Evolutionary conservation across 768 basidiomycete genomes (phyloP).

Genomic region (Hygrophorus russula): DNA sequence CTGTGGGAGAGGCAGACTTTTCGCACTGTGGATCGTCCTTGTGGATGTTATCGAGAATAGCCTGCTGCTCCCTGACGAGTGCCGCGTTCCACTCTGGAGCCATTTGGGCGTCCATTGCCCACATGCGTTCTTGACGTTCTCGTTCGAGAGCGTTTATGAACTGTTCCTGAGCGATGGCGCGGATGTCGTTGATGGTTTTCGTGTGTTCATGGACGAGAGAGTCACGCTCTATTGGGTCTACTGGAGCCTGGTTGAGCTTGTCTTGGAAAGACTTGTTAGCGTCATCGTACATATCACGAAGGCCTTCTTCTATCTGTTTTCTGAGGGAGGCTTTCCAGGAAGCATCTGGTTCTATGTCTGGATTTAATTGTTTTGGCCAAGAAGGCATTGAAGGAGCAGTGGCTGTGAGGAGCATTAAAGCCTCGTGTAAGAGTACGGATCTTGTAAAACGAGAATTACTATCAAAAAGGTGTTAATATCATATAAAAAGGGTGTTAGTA

Average conservation of each 20-base stretch:
- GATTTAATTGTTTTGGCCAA: constrained; percentile 2
- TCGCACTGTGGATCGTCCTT: constrained; percentile 20
- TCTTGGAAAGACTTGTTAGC: constrained; percentile 47
- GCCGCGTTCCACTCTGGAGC: constrained; percentile 17
- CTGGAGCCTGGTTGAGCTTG: constrained; percentile 32
- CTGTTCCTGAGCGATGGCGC: constrained; percentile 32
- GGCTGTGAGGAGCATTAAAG: too few relatives aligned
- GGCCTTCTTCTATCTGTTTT: constrained; percentile 36
- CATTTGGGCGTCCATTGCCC: constrained; percentile 29
- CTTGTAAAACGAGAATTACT: too few relatives aligned
- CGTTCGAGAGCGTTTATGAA: constrained; percentile 31
- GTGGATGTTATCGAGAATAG: constrained; percentile 39
- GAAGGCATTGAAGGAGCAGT: too few relatives aligned
- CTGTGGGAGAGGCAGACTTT: constrained; percentile 6
- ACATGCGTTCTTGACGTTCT: constrained; percentile 39
- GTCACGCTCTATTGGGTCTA: constrained; percentile 19
- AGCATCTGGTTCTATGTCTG: constrained; percentile 38
- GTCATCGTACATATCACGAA: constrained; percentile 39
- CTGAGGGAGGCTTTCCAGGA: constrained; percentile 39
- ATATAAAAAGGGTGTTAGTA: too few relatives aligned
- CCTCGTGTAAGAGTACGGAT: too few relatives aligned
- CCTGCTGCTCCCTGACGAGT: constrained; percentile 24
- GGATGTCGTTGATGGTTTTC: constrained; percentile 31
- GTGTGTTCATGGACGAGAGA: constrained; percentile 27
- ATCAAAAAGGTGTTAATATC: too few relatives aligned